Conservation (phyloP, 768 basidiomycete species). For the Tricholoma sp. region DNA sequence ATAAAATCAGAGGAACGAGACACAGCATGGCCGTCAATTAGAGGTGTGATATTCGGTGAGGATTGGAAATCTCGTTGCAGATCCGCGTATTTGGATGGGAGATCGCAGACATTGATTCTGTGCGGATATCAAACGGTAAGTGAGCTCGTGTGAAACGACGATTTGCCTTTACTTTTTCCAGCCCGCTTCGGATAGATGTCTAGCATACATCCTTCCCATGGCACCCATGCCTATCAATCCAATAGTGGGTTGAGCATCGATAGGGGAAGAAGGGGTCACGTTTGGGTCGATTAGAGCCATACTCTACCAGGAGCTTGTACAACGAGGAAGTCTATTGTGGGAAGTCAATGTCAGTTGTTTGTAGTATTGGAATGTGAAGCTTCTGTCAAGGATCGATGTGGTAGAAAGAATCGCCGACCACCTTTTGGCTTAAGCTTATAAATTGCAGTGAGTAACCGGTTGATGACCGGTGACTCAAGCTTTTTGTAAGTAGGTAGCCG, state of each 20-base stretch:
- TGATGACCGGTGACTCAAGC: too few species aligned
- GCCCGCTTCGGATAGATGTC: slow-evolving; percentile 68
- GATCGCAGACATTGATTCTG: slow-evolving; percentile 90
- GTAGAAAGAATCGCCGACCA: too few species aligned
- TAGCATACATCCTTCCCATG: slow-evolving; percentile 95
- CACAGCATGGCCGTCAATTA: slow-evolving; percentile 82
- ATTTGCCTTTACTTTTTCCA: slow-evolving; percentile 67
- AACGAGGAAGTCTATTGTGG: too few species aligned
- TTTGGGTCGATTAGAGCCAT: slow-evolving; percentile 16
- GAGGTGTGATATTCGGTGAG: slow-evolving; percentile 57
- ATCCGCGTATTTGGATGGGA: slow-evolving; percentile 64
- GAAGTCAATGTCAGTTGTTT: too few species aligned
- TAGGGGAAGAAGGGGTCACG: slow-evolving; percentile 27
- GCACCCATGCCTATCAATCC: slow-evolving; percentile 97
- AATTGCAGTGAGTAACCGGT: too few species aligned
- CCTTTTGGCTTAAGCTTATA: too few species aligned
- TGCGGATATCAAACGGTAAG: slow-evolving; percentile 4
- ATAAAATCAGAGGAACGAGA: slow-evolving; percentile 89
- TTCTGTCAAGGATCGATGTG: too few species aligned
- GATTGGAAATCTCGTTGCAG: slow-evolving; percentile 52
- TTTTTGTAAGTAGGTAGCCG: too few species aligned
- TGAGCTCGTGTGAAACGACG: neutral
- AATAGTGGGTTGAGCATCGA: slow-evolving; percentile 61
- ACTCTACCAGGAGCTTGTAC: too few species aligned
- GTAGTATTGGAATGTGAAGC: too few species aligned